Evolutionary conservation across 176 grass and related monocot species (phyloP).

Genomic region (Phragmites australis): DNA sequence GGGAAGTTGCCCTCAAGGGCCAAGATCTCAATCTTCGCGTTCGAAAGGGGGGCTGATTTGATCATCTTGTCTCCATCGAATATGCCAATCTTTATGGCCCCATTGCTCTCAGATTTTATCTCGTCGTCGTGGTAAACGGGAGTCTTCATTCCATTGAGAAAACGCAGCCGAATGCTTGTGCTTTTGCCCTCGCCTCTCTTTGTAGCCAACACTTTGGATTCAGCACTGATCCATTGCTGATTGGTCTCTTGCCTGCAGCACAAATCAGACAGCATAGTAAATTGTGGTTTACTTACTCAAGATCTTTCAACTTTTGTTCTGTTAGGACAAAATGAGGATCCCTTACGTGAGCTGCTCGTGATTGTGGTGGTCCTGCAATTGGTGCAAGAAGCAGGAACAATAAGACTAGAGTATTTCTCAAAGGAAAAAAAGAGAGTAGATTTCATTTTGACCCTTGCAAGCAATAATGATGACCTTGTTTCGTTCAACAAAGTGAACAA

Average conservation of each 20-base stretch:
- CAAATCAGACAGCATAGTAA: background rate
- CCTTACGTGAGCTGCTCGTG: background rate
- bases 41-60: background rate
- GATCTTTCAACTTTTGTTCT: too few relatives aligned
- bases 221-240: background rate
- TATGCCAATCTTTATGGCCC: background rate
- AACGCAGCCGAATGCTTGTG: background rate
- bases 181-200: background rate
- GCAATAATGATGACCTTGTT: too few relatives aligned
- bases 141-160: background rate
- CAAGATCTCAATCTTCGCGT: background rate
- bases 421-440: background rate
- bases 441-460: background rate
- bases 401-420: background rate
- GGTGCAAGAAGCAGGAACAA: background rate
- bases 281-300: background rate
- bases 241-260: background rate
- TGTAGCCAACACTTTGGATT: background rate
- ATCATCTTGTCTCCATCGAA: background rate
- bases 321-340: background rate
- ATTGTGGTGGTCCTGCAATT: background rate
- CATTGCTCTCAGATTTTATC: background rate
- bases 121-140: background rate
- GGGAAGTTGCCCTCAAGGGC: constrained; percentile 14
- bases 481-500: too few relatives aligned